Percentiles rank a stretch among this genome's conserved stretches.
phyloP scores from a whole-genome alignment of 768 basidiomycete genomes.

The Tylopilus felleus region DNA sequence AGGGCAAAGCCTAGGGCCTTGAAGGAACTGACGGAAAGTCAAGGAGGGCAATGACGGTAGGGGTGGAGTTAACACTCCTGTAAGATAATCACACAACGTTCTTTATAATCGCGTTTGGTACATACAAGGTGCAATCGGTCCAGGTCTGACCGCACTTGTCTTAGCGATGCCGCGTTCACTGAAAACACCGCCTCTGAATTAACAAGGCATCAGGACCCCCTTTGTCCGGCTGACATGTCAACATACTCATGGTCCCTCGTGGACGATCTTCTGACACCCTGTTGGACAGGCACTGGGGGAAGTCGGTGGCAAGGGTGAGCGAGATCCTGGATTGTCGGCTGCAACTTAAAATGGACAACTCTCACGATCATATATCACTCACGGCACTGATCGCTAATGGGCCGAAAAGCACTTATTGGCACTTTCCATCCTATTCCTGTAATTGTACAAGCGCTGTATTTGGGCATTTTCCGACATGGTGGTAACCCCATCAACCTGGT shows the following conservation, averaged over 20 bases:
- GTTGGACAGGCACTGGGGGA: constrained; percentile 29
- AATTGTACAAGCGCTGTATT: constrained; percentile 13
- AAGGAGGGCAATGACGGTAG: constrained; percentile 26
- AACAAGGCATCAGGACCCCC: constrained; percentile 30
- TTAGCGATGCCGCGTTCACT: constrained; percentile 38
- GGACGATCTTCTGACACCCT: constrained; percentile 31
- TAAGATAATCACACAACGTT: constrained; percentile 33
- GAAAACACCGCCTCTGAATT: constrained; percentile 30
- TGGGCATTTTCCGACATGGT: constrained; percentile 8
- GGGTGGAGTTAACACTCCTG: constrained; percentile 37
- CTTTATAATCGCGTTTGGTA: constrained; percentile 35
- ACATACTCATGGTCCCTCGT: constrained; percentile 31
- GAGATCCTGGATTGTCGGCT: constrained; percentile 33
- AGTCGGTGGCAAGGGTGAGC: constrained; percentile 19
- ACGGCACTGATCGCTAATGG: constrained; percentile 32
- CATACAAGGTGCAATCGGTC: constrained; percentile 24
- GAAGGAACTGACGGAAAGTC: constrained; percentile 14
- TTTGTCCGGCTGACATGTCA: constrained; percentile 34
- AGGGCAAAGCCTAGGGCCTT: constrained; percentile 14
- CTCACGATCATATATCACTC: constrained; percentile 37
- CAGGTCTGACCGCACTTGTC: constrained; percentile 21
- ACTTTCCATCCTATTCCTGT: constrained; percentile 22
- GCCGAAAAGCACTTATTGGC: constrained; percentile 13
- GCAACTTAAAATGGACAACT: constrained; percentile 22
- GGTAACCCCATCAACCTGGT: constrained; percentile 13